These are phyloP conservation scores for Lachancea meyersii DNA, from an alignment of 805 yeast genomes.

Conservation along the genomic window DNA sequence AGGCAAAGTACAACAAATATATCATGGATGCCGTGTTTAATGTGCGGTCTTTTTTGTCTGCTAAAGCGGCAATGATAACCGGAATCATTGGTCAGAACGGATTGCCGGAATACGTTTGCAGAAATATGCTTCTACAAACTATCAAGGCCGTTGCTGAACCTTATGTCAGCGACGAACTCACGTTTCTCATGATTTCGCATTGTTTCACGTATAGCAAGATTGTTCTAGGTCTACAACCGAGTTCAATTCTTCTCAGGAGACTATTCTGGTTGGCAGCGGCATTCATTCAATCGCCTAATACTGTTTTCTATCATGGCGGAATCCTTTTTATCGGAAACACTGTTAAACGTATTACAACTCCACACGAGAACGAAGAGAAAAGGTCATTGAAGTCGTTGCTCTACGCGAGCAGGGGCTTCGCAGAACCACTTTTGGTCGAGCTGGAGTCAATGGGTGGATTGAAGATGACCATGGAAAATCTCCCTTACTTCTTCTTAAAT, in stretches of 20 bases:
- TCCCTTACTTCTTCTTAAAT: constrained; percentile 46
- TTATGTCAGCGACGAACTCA: constrained; percentile 28
- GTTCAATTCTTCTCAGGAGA: constrained; percentile 26
- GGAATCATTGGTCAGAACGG: constrained; percentile 64
- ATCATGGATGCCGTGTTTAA: constrained; percentile 57
- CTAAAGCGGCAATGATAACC: constrained; percentile 59
- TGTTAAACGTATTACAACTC: constrained; percentile 30
- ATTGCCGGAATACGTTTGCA: constrained; percentile 49
- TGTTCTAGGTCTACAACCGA: constrained; percentile 35
- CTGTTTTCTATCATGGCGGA: constrained; percentile 37
- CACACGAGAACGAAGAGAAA: constrained; percentile 26
- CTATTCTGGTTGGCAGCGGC: constrained; percentile 37
- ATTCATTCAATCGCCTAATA: constrained; percentile 31
- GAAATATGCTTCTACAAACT: constrained; percentile 25
- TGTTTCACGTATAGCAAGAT: constrained; percentile 37
- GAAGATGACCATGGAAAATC: constrained; percentile 38
- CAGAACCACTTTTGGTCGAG: constrained; percentile 33
- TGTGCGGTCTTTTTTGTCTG: constrained; percentile 52
- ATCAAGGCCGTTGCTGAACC: constrained; percentile 34
- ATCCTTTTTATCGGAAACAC: constrained; percentile 35
- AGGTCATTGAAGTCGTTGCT: constrained; percentile 28
- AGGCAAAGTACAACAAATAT: constrained; percentile 58
- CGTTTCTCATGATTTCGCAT: constrained; percentile 34
- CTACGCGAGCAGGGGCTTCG: constrained; percentile 36
- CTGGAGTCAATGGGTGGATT: constrained; percentile 41